Percentiles rank a stretch among this genome's conserved stretches.
phyloP scores from a whole-genome alignment of 257 asterid species.

The Marsdenia floribunda region DNA sequence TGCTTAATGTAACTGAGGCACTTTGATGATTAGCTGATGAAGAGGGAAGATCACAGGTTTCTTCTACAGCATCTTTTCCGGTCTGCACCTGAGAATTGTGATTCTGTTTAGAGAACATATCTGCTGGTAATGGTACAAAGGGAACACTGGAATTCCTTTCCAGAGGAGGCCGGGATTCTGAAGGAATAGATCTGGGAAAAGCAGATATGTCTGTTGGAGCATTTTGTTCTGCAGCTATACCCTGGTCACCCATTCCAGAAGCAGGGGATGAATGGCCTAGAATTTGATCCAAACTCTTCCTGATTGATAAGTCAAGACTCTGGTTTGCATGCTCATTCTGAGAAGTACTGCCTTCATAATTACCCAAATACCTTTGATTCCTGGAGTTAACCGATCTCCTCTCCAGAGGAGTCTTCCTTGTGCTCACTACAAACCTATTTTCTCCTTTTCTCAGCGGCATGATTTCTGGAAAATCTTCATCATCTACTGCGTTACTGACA shows the following conservation, averaged over 20 bases:
- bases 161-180: conserved; percentile 16
- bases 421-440: conserved; percentile 33
- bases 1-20: conserved; percentile 16
- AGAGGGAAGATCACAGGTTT: conserved; percentile 9
- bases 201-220: conserved; percentile 21
- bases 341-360: conserved; percentile 21
- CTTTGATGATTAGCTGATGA: conserved; percentile 24
- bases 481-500: conserved; percentile 21
- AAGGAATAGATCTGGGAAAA: conserved; percentile 17
- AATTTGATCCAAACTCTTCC: conserved; percentile 29
- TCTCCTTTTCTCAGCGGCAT: conserved; percentile 33
- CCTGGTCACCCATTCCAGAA: conserved; percentile 3
- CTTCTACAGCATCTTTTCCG: conserved; percentile 11
- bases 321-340: conserved; percentile 14
- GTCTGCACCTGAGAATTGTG: conserved; percentile 20
- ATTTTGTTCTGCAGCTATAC: conserved; percentile 15
- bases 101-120: conserved; percentile 28
- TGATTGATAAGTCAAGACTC: conserved; percentile 21
- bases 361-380: conserved; percentile 10
- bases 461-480: conserved; percentile 35
- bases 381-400: conserved; percentile 23
- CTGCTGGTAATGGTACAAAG: conserved; percentile 36
- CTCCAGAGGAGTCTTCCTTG: conserved; percentile 39
- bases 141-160: conserved; percentile 30
- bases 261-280: conserved; percentile 17